Percentiles rank a stretch among this genome's conserved stretches.
Conservation (phyloP, 306 rosid genomes). For the Cucurbita moschata region DNA sequence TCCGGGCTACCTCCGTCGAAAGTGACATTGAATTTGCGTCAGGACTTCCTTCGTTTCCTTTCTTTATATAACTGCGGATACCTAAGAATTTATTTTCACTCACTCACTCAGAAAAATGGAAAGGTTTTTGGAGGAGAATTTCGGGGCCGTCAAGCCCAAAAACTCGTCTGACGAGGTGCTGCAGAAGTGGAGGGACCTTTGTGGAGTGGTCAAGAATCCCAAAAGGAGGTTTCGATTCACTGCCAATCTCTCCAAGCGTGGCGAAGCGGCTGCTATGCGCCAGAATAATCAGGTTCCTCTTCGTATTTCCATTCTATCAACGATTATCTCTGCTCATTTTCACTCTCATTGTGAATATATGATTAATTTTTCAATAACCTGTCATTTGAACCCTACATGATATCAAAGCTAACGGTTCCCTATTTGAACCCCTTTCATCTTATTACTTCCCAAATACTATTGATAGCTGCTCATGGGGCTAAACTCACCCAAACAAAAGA, state of each 20-base stretch:
- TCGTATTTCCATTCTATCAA: not conserved
- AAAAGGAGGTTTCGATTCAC: slow-evolving; percentile 79
- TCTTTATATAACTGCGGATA: not conserved
- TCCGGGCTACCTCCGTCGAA: not conserved
- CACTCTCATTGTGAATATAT: not conserved
- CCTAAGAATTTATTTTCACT: not conserved
- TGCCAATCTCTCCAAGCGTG: slow-evolving; percentile 61
- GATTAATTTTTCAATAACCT: no score
- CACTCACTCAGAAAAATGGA: slow-evolving; percentile 23
- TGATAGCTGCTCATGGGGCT: not conserved
- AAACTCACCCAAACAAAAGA: not conserved
- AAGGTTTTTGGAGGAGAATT: slow-evolving; percentile 41
- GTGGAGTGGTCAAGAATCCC: slow-evolving; percentile 57
- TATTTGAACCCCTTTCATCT: not conserved
- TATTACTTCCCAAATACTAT: not conserved
- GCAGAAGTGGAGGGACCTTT: slow-evolving; percentile 56
- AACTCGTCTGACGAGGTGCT: slow-evolving; percentile 55
- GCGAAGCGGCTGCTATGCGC: slow-evolving; percentile 77
- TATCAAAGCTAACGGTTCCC: not conserved
- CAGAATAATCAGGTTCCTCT: slow-evolving; percentile 44
- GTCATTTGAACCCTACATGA: no score
- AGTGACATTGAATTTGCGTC: not conserved
- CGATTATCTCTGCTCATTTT: not conserved
- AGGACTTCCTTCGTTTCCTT: not conserved
- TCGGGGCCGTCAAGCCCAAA: slow-evolving; percentile 47